phyloP scores from a whole-genome alignment of 345 rosid genomes.

The Moringa oleifera region DNA sequence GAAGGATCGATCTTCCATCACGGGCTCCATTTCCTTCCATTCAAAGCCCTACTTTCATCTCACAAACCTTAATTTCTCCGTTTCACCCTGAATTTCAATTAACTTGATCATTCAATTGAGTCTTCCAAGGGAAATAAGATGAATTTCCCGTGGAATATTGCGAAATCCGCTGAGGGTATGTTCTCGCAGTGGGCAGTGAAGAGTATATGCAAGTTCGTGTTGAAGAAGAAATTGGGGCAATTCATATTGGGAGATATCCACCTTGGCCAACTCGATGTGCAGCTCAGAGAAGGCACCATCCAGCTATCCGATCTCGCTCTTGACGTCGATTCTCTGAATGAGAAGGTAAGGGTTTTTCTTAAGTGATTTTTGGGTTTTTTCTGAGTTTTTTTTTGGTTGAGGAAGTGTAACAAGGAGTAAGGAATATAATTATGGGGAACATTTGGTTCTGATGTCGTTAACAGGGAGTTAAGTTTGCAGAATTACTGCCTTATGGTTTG shows the following conservation, averaged over 20 bases:
- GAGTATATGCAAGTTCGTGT: slow-evolving; percentile 67
- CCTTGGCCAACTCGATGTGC: slow-evolving; percentile 89
- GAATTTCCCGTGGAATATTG: slow-evolving; percentile 45
- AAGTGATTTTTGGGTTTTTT: background rate
- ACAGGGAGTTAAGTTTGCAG: background rate
- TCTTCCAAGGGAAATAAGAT: slow-evolving; percentile 1
- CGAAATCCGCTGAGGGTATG: slow-evolving; percentile 71
- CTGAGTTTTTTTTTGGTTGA: background rate
- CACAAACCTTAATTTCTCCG: background rate
- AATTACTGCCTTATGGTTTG: background rate
- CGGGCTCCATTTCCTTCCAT: background rate
- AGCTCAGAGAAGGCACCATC: slow-evolving; percentile 70
- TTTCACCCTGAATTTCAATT: too few species aligned
- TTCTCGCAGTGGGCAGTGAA: slow-evolving; percentile 86
- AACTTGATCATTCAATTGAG: background rate
- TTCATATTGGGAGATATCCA: slow-evolving; percentile 84
- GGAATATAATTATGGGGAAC: background rate
- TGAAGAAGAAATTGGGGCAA: slow-evolving; percentile 91
- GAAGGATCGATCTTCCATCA: background rate
- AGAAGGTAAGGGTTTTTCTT: slow-evolving; percentile 36
- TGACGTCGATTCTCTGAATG: slow-evolving; percentile 74
- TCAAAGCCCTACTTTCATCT: background rate
- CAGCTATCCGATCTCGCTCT: slow-evolving; percentile 83
- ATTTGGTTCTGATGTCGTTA: too few species aligned
- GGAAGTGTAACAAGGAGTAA: too few species aligned